These are phyloP conservation scores for Polytolypa hystricis DNA, from an alignment of 2,329 filamentous ascomycete genomes.

Conservation along the genomic window DNA sequence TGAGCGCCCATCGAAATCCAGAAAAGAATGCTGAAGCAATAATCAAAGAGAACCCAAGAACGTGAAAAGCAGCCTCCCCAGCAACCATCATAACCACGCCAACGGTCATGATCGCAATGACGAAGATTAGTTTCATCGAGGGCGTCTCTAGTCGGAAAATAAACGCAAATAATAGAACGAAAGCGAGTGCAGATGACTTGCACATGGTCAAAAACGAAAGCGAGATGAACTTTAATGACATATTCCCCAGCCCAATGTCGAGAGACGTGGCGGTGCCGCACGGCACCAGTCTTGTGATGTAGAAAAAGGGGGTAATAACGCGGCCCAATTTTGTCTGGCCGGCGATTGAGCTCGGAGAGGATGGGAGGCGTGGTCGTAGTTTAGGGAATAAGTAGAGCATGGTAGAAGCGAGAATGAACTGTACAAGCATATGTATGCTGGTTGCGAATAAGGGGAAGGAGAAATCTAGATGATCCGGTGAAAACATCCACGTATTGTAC, in stretches of 20 bases:
- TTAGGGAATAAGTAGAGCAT: slow-evolving; percentile 76
- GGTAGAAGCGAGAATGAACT: slow-evolving; percentile 67
- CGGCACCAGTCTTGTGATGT: slow-evolving; percentile 79
- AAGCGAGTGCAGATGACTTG: slow-evolving; percentile 91
- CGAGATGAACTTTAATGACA: slow-evolving; percentile 88
- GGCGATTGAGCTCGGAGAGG: slow-evolving; percentile 21
- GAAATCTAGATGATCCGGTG: slow-evolving; percentile 72
- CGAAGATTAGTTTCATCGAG: slow-evolving; percentile 71
- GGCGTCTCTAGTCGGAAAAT: slow-evolving; percentile 81
- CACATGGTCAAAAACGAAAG: slow-evolving; percentile 99
- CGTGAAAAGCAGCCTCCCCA: slow-evolving; percentile 81
- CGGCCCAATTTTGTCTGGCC: slow-evolving; percentile 38
- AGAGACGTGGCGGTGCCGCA: slow-evolving; percentile 88
- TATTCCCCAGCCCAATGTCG: slow-evolving; percentile 93
- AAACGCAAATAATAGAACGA: slow-evolving; percentile 91
- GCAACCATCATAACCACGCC: slow-evolving; percentile 98
- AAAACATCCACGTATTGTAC: slow-evolving; percentile 99
- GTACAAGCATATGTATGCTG: slow-evolving; percentile 87
- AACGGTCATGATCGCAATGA: slow-evolving; percentile 83
- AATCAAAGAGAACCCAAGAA: slow-evolving; percentile 78
- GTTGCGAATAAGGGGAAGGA: slow-evolving; percentile 93
- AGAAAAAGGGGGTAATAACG: slow-evolving; percentile 81
- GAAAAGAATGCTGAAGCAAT: slow-evolving; percentile 92
- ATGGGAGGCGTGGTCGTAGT: slow-evolving; percentile 50
- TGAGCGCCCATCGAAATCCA: slow-evolving; percentile 96